phyloP scores from a whole-genome alignment of 768 basidiomycete genomes.

The Postia placenta region DNA sequence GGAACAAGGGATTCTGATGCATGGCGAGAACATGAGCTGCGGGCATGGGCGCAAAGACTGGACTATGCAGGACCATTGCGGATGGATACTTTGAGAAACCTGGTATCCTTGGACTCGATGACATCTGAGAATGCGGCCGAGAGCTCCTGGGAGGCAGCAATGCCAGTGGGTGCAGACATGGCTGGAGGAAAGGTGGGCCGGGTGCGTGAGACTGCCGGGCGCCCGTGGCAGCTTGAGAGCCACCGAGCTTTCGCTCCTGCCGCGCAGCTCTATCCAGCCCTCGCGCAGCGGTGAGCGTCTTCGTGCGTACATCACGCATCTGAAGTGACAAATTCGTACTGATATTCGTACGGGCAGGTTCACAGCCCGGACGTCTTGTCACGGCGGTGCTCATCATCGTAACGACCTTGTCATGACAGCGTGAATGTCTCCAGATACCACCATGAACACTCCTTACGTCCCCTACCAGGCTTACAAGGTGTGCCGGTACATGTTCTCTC shows the following conservation, averaged over 20 bases:
- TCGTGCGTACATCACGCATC: not conserved
- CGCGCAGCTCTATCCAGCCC: not conserved
- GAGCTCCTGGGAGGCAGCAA: conserved; percentile 56
- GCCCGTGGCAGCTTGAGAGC: no score
- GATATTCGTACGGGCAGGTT: not conserved
- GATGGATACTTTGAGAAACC: conserved; percentile 78
- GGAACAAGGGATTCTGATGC: conserved; percentile 61
- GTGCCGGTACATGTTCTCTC: conserved; percentile 3
- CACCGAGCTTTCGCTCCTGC: not conserved
- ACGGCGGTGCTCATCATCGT: not conserved
- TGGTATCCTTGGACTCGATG: conserved; percentile 39
- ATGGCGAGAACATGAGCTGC: conserved; percentile 18
- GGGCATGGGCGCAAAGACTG: not conserved
- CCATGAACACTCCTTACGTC: conserved; percentile 28
- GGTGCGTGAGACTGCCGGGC: not conserved
- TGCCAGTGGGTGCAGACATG: conserved; percentile 77
- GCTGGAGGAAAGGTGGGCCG: conserved; percentile 1
- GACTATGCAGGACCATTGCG: conserved; percentile 52
- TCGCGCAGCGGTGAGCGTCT: not conserved
- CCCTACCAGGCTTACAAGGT: conserved; percentile 49
- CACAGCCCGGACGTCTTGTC: not conserved
- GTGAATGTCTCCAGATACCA: not conserved
- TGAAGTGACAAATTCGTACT: not conserved
- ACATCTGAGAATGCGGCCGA: conserved; percentile 52
- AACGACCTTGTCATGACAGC: not conserved